Conservation (phyloP, 148 eudicot genomes). For the Fagopyrum homotropicum region DNA sequence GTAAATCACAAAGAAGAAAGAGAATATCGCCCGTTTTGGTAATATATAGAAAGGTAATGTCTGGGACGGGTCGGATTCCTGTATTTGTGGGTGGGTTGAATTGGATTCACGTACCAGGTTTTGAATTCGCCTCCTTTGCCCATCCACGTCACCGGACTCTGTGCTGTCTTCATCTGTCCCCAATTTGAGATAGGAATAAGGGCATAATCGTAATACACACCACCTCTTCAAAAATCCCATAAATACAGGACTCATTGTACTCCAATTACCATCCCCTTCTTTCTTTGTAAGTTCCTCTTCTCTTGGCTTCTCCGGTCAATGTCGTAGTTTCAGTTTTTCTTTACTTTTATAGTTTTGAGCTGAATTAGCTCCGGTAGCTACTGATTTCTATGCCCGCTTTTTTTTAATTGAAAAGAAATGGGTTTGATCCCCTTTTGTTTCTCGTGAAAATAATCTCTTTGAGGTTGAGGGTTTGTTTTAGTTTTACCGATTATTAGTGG, state of each 20-base stretch:
- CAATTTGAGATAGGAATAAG: neutral
- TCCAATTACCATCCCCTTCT: neutral
- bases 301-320: neutral
- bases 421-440: conserved; percentile 3
- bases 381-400: neutral
- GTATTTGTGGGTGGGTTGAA: neutral
- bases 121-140: neutral
- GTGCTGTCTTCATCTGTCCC: neutral
- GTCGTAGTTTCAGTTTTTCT: neutral
- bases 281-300: neutral
- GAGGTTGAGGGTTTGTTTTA: neutral
- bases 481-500: neutral
- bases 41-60: neutral
- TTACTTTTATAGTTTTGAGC: neutral
- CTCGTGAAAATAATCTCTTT: neutral
- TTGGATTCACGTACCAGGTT: neutral
- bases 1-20: no score
- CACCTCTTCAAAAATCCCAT: neutral
- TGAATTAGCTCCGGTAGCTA: neutral
- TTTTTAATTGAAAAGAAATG: neutral
- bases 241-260: neutral
- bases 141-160: neutral
- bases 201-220: neutral
- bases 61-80: neutral
- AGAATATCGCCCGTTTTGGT: no score